Evolutionary conservation across 1,284 basidiomycete species (phyloP), one percentile per base, ranked within the genome.

Genomic region (Rhodofomes roseus): DNA sequence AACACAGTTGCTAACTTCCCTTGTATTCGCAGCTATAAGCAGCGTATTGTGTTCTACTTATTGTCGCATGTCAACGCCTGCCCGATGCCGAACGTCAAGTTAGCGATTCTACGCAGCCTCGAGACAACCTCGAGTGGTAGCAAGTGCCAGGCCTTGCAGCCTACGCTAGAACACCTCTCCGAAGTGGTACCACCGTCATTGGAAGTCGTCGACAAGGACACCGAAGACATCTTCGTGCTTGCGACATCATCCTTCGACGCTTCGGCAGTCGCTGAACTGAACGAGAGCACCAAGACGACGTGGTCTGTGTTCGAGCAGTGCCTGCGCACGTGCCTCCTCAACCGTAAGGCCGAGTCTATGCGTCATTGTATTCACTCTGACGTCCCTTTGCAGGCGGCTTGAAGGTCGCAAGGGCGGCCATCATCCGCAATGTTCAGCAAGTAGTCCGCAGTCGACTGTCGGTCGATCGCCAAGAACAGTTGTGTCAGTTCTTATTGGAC

Each of bases 1-100:
- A 22, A 36, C 3, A 31, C 51, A 16, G 54, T 66, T n/a, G 14
- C 2, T 66, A 16, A 62, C 43, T 11, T 16, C 59, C 41, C 58
- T 44, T 8, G 41, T 9, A 9, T 12, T 16, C 25, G 23, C n/a
- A 93, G 90, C 58, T 88, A 90, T 73, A 93, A 89, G 67, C 84
- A 87, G 62, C 83, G 86, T 12, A 77, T 95, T 51, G 70, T 94
- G 39, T 93, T 89, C 70, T 96, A 84, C 74, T 72, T 98, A 1
- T 74, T 93, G 16, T 96, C 95, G 2, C 96, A 98, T 71, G 79
- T 90, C 54, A 80, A 84, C 39, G 83, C 84, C 5, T 85, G 91
- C 69, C 75, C 79, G 4, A 71, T 83, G 6, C 71, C 81, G 4
- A 61, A 68, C 0, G 79, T 83, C 37, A 85, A 86, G 57, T 71